Evolutionary conservation across 441 rosid species (phyloP).

Genomic region (Rhodomyrtus psidioides): DNA sequence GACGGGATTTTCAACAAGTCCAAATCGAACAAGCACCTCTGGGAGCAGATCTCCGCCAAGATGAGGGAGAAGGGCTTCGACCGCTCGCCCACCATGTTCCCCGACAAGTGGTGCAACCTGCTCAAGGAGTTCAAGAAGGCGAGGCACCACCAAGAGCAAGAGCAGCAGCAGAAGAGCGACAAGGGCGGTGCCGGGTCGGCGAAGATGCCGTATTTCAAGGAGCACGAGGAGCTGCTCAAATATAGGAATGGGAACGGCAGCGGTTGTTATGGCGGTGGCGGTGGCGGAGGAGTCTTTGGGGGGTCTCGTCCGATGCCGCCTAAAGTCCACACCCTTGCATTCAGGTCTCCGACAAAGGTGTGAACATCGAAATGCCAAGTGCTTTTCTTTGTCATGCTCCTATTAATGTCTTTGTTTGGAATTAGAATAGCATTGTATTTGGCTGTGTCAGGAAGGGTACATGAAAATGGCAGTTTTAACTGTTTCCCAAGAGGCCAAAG

Average conservation of each 20-base stretch:
- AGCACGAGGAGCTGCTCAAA: neutral
- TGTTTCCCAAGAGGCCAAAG: neutral
- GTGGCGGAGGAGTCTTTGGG: neutral
- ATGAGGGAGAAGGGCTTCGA: conserved; percentile 12
- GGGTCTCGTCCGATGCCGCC: neutral
- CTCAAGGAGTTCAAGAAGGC: conserved; percentile 15
- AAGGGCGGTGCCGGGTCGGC: neutral
- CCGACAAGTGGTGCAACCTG: conserved; percentile 16
- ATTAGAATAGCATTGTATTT: neutral
- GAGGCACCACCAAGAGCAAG: neutral
- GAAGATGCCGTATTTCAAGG: neutral
- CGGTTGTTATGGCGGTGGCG: neutral
- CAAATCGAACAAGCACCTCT: conserved; percentile 9
- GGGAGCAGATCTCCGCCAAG: conserved; percentile 3
- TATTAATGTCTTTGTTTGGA: neutral
- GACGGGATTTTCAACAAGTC: conserved; percentile 15
- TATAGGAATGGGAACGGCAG: neutral
- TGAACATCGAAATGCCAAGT: neutral
- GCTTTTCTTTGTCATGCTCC: neutral
- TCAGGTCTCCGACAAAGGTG: neutral
- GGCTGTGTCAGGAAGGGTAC: neutral
- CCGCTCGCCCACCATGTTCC: conserved; percentile 10
- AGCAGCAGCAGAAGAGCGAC: neutral
- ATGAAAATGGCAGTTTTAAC: neutral
- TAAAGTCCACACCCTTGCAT: neutral